Evolutionary conservation across 176 grass and related monocot species (phyloP).

Genomic region (Neostapfia colusana): DNA sequence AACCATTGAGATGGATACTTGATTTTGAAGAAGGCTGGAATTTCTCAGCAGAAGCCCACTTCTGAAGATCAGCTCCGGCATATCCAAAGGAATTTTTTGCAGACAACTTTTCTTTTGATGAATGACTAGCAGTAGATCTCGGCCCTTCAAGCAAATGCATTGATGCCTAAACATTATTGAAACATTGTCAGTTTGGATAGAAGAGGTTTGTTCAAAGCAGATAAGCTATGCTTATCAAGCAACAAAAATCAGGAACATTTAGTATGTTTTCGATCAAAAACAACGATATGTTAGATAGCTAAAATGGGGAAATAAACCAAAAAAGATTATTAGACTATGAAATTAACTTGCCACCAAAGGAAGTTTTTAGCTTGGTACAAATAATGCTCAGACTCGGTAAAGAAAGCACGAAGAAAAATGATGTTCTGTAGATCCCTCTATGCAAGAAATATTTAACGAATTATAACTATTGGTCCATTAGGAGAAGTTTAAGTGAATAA

Average conservation of each 20-base stretch:
- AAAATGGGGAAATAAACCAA: neutral
- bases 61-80: conserved; percentile 44
- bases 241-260: conserved; percentile 1
- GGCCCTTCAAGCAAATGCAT: conserved; percentile 31
- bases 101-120: conserved; percentile 25
- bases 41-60: conserved; percentile 56
- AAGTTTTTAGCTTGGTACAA: neutral
- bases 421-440: neutral
- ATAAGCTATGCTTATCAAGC: neutral
- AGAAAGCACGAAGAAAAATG: neutral
- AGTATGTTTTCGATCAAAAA: no score
- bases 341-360: neutral
- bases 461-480: no score
- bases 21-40: conserved; percentile 45
- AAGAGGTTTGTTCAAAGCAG: neutral
- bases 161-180: neutral
- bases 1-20: conserved; percentile 8
- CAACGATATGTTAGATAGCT: neutral
- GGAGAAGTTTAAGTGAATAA: no score
- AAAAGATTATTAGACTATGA: neutral
- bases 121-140: conserved; percentile 36
- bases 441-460: no score
- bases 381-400: neutral
- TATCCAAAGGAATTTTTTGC: conserved; percentile 36
- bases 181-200: conserved; percentile 21